phyloP scores from a whole-genome alignment of 768 basidiomycete genomes.

The Harrya chromipes region DNA sequence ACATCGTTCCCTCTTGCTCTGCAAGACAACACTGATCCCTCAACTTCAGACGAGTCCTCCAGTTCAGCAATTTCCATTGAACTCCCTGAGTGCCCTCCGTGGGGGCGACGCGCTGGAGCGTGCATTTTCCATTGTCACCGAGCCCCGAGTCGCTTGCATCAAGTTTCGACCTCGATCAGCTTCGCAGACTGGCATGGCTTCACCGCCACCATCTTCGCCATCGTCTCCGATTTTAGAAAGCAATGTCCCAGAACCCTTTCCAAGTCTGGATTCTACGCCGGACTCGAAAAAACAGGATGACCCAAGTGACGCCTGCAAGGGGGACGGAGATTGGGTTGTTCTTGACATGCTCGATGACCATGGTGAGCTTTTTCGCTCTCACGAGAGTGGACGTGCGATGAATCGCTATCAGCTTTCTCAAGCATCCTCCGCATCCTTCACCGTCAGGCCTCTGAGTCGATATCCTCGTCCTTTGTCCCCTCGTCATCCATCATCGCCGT shows the following conservation, averaged over 20 bases:
- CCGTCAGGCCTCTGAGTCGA: slow-evolving; percentile 34
- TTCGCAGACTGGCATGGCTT: not conserved
- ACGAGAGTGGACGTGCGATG: not conserved
- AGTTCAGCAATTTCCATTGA: slow-evolving; percentile 39
- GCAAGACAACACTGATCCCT: not conserved
- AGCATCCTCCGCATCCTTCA: slow-evolving; percentile 54
- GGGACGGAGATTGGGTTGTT: slow-evolving; percentile 47
- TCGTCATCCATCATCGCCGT: slow-evolving; percentile 54
- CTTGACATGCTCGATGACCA: slow-evolving; percentile 50
- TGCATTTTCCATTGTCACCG: slow-evolving; percentile 19
- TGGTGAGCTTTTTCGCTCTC: slow-evolving; percentile 26
- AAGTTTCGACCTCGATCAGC: slow-evolving; percentile 30
- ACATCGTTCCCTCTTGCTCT: slow-evolving; percentile 18
- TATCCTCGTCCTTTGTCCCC: slow-evolving; percentile 43
- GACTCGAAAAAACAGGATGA: slow-evolving; percentile 4
- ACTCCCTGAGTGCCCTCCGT: slow-evolving; percentile 40
- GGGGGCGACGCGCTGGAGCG: slow-evolving; percentile 43
- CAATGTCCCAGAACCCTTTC: slow-evolving; percentile 1
- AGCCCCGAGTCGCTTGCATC: slow-evolving; percentile 39
- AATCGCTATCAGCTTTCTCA: slow-evolving; percentile 37
- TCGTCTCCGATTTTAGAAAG: slow-evolving; percentile 25
- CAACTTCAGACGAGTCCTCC: slow-evolving; percentile 38
- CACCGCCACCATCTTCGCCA: slow-evolving; percentile 19
- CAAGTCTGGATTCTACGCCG: not conserved
- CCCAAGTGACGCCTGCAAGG: slow-evolving; percentile 8